Percentiles rank a stretch among this genome's conserved stretches.
Evolutionary conservation across 2,329 filamentous ascomycete genomes (phyloP).

Genomic region (Clonostachys rosea): DNA sequence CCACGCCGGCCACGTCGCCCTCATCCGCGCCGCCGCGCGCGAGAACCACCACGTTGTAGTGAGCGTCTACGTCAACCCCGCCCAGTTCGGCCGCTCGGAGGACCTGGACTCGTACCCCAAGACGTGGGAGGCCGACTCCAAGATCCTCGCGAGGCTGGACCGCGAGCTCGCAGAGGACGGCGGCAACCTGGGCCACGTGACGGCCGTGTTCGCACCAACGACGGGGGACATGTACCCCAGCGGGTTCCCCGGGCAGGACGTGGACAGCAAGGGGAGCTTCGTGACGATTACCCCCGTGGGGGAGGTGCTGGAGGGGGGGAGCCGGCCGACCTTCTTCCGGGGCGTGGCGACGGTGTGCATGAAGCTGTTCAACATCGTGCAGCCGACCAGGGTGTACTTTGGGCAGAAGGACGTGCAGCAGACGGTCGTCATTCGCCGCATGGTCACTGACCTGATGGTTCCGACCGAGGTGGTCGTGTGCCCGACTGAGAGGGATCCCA

Average conservation of each 20-base stretch:
- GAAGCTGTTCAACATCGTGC: constrained; percentile 55
- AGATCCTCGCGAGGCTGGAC: constrained; percentile 63
- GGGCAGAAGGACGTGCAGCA: constrained; percentile 98
- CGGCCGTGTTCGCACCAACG: constrained; percentile 81
- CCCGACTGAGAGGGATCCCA: constrained; percentile 65
- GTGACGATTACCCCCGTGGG: constrained; percentile 85
- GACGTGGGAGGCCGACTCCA: constrained; percentile 78
- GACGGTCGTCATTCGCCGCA: constrained; percentile 79
- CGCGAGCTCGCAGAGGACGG: constrained; percentile 62
- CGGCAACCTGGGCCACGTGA: constrained; percentile 61
- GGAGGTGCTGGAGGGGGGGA: constrained; percentile 76
- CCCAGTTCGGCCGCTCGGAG: constrained; percentile 87
- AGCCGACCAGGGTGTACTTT: constrained; percentile 76
- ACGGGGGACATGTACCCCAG: constrained; percentile 85
- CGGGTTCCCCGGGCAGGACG: constrained; percentile 66
- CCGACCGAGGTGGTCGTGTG: constrained; percentile 70
- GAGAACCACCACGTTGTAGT: constrained; percentile 88
- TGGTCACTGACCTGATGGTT: constrained; percentile 85
- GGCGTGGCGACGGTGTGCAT: constrained; percentile 96
- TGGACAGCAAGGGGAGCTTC: constrained; percentile 79
- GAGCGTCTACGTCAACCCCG: constrained; percentile 92
- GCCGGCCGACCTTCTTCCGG: constrained; percentile 89
- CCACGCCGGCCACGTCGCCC: constrained; percentile 83
- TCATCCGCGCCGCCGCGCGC: constrained; percentile 77
- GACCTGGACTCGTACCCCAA: constrained; percentile 86